Conservation (phyloP, 495 filamentous ascomycete species). For the Aspergillus sclerotiicarbonarius region DNA sequence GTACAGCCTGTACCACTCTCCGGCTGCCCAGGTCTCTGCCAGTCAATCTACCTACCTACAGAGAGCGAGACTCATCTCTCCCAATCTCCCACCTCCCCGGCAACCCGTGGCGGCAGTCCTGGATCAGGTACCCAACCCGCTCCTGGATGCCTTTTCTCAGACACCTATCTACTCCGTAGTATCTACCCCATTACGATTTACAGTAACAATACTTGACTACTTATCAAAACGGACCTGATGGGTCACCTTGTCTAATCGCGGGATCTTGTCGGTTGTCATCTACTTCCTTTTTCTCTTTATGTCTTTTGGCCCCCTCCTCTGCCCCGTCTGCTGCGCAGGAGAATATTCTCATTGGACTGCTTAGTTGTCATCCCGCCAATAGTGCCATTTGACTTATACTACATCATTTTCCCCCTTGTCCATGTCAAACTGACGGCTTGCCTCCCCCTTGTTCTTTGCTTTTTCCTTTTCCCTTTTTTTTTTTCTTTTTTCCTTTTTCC, state of each 20-base stretch:
- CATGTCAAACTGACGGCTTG: conserved; percentile 16
- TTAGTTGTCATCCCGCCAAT: conserved; percentile 17
- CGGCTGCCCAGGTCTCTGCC: too few relatives aligned
- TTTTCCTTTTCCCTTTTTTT: conserved; percentile 1
- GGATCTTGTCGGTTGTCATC: background rate
- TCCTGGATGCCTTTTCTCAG: too few relatives aligned
- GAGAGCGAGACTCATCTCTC: too few relatives aligned
- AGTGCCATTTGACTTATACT: conserved; percentile 20
- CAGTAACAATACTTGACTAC: too few relatives aligned
- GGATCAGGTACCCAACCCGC: too few relatives aligned
- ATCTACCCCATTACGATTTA: too few relatives aligned
- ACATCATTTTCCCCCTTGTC: conserved; percentile 11
- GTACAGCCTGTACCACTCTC: background rate
- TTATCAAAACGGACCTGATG: too few relatives aligned
- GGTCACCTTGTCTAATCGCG: too few relatives aligned
- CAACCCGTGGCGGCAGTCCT: too few relatives aligned
- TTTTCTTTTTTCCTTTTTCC: background rate
- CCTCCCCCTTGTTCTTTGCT: background rate
- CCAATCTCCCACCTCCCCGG: too few relatives aligned
- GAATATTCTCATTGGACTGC: conserved; percentile 16
- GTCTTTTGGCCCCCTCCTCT: background rate
- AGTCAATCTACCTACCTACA: too few relatives aligned
- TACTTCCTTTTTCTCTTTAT: background rate
- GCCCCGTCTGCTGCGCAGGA: background rate
- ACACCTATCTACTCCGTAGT: too few relatives aligned